Base-by-base conservation (phyloP, 768 basidiomycete species). In the Termitomyces sp. region DNA sequence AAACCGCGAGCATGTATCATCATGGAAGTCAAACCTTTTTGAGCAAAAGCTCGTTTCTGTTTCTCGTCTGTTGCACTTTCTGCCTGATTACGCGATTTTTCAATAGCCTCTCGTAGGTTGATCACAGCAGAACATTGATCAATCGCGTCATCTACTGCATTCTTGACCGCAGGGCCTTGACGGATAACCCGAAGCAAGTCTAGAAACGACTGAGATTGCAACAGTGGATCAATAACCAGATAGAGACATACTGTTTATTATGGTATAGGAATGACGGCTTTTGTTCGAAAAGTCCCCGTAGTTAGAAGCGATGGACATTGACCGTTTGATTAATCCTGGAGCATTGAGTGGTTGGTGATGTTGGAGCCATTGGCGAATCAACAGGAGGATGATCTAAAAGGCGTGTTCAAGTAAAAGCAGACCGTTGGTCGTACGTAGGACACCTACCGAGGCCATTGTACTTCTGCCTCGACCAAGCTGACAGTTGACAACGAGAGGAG, bases 391-490 rank as follows among this genome's bases (percentile, higher is more conserved):
- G 44, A 95, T 81, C 88, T 92, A 59, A 18, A 13, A 45, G 24
- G 14, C 16, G 38, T 26, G 18, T 42, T 36, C 18, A 50, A 20
- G n/a, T 35, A n/a, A 22, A 49, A 18, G 12, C 18, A 22, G 57
- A 33, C 10, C 22, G 16, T 28, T 40, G 35, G 42, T 46, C 35
- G 45, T 32, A 46, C 35, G 47, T 30, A 46, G 0, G 26, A 40
- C 9, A 68, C 86, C 61, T 56, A 90, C 91, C 18, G 94, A 90
- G n/a, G 93, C 87, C 50, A 94, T 73, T 0, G 95, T 96, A 59
- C 93, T 95, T 64, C 97, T 80, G 10, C 96, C 95, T 32, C 93
- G 80, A 4, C 94, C 96, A 14, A 99, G 82, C 67, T 99, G 97
- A 65, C 95, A 97, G 66, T 98, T 99, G 36, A 99, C 82, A 18